Evolutionary conservation across 2,329 filamentous ascomycete species (phyloP), one percentile per base, ranked within the genome.

Genomic region (Botrytis pseudocinerea): DNA sequence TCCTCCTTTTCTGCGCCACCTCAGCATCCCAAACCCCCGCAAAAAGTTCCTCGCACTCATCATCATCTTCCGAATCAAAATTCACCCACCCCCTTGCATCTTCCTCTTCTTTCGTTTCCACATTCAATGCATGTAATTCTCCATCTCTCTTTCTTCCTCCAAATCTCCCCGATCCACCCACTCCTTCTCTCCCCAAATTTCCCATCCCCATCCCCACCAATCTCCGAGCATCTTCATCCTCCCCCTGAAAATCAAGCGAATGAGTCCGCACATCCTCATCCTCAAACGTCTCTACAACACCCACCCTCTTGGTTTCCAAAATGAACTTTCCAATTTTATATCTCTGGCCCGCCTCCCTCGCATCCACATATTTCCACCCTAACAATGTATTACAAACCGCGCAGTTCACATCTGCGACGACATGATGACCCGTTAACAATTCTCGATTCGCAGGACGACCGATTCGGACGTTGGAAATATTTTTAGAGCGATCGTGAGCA

Each of bases 301-400:
- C 83, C 25, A 90, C 86, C 70, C 88, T 83, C 79, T 87, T 85
- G 57, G 86, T 88, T 82, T 92, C 90, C 57, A 92, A 80, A 44
- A 92, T 91, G 79, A 88, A 92, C 80, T 91, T 92, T 76, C 89
- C 89, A 68, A 91, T 84, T 81, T 92, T 92, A 83, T 92, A 92
- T 79, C 85, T 86, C 80, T 92, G 90, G 64, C 84, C 82, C 72
- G 83, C 78, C 76, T 91, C 87, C 74, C 85, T 85, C 2, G 90
- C 89, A 79, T 90, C 87, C 61, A 91, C 84, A 78, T 92, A 92
- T 80, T 91, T 91, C 90, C 90, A 92, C 28, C 90, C 90, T 14
- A 92, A 79, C 77, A 87, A 87, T 69, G 82, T 83, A 40, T 82
- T 82, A 80, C 90, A 92, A 40, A 86, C 82, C 16, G 80, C 79